Base-by-base conservation (phyloP, 1,139 yeast genomes). In the Hansenula sp. region DNA sequence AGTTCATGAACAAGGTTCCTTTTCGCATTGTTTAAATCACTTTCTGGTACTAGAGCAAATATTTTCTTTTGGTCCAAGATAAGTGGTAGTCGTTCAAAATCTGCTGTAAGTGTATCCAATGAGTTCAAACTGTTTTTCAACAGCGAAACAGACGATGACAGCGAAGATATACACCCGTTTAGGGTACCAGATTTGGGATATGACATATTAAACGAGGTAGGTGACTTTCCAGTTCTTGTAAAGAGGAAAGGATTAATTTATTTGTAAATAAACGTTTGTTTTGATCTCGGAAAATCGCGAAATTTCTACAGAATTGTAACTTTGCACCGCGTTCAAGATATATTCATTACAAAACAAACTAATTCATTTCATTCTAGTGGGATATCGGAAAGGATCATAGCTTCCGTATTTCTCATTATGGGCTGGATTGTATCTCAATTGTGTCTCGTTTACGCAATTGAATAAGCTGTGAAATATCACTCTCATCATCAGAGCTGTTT, bases 41-140 rank as follows among this genome's bases (percentile, higher is more conserved):
- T 61, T 40, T 67, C 72, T 2, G 73, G 68, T 2, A 68, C 59
- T 19, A 67, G 46, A 28, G 68, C 64, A 46, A 67, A 68, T 12
- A 65, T 63, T 34, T 66, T 58, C 33, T 57, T 59, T 33, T 59
- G 59, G 11, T 51, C 49, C 1, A 61, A 42, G 3, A 58, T 48
- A 5, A 40, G 21, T 2, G 47, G 45, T 4, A 57, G 38, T 9
- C 58, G 38, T 2, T 48, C 28, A 25, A 57, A 55, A 41, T 59
- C 60, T 3, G 46, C 45, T 2, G 55, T 46, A 3, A 53, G 47
- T 5, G 53, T 11, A 35, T 54, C 54, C 11, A 59, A 42, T 1
- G 55, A 48, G 4, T 40, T 13, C 27, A 58, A 38, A 19, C 54
- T 47, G 40, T 49, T 46, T 9, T 36, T 31, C 1, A 56, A 41